Evolutionary conservation across 1,284 basidiomycete species (phyloP).

Genomic region (Inonotus obliquus): DNA sequence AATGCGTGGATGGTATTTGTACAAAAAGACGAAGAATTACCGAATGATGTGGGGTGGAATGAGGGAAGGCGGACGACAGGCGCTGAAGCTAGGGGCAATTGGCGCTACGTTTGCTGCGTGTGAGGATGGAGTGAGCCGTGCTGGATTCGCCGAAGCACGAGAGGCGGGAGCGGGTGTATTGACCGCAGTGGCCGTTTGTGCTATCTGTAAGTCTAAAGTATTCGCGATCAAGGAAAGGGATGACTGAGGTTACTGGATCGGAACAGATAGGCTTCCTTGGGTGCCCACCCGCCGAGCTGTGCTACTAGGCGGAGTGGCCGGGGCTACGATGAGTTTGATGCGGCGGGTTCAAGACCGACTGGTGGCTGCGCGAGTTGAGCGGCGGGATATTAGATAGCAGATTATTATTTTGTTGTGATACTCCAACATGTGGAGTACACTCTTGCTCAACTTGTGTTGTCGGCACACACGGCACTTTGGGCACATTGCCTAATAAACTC

Average conservation of each 20-base stretch:
- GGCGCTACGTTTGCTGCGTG: slow-evolving; percentile 61
- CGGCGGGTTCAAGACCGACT: slow-evolving; percentile 40
- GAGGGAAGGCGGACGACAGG: slow-evolving; percentile 58
- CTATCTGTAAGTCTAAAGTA: slow-evolving; percentile 50
- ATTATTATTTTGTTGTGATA: not conserved
- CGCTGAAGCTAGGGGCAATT: slow-evolving; percentile 47
- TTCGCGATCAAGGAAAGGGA: slow-evolving; percentile 1
- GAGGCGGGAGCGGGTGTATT: slow-evolving; percentile 64
- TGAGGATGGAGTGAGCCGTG: slow-evolving; percentile 54
- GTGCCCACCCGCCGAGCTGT: slow-evolving; percentile 44
- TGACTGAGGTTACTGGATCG: slow-evolving; percentile 10
- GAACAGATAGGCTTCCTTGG: slow-evolving; percentile 56
- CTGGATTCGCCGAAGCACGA: slow-evolving; percentile 41
- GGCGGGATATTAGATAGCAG: too few species aligned
- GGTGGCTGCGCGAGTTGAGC: slow-evolving; percentile 24
- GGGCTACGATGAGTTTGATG: slow-evolving; percentile 47
- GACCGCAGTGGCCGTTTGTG: slow-evolving; percentile 54
- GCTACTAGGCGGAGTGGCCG: slow-evolving; percentile 49
- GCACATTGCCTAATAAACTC: not conserved
- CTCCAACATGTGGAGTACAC: not conserved
- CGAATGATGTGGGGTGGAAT: slow-evolving; percentile 70
- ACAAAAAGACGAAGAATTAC: slow-evolving; percentile 92
- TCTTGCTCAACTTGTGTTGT: not conserved
- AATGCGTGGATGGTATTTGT: slow-evolving; percentile 85
- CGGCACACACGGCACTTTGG: not conserved